Percentiles rank a stretch among this genome's conserved stretches.
These are phyloP conservation scores for Neofusicoccum parvum DNA, from an alignment of 2,329 filamentous ascomycete genomes.

Conservation along the genomic window DNA sequence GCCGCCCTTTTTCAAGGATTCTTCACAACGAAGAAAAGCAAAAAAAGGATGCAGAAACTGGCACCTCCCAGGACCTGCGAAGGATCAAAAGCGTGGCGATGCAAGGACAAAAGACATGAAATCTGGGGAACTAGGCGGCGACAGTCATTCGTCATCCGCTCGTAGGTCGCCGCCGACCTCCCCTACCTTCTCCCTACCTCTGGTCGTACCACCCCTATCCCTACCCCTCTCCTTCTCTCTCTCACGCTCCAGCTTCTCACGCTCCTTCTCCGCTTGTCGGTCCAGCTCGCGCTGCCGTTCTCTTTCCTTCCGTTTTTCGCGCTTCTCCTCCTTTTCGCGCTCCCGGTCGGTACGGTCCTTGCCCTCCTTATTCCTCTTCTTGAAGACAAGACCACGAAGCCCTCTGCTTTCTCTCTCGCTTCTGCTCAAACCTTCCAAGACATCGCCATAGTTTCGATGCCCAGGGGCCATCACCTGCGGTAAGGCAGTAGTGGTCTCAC, in stretches of 20 bases:
- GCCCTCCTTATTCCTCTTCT: slow-evolving; percentile 23
- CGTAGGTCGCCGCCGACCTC: slow-evolving; percentile 2
- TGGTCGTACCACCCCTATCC: slow-evolving; percentile 8
- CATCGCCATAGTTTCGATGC: slow-evolving; percentile 13
- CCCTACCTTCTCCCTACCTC: slow-evolving; percentile 1
- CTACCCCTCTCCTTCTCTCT: slow-evolving; percentile 8
- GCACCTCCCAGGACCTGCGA: slow-evolving; percentile 2
- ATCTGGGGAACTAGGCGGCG: neutral
- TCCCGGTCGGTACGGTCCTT: slow-evolving; percentile 27
- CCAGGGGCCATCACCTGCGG: slow-evolving; percentile 31
- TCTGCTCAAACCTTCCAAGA: slow-evolving; percentile 11
- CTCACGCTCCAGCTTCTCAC: slow-evolving; percentile 7
- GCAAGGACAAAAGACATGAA: slow-evolving; percentile 16
- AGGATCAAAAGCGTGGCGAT: slow-evolving; percentile 2
- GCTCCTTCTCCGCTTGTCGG: neutral
- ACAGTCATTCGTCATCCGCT: slow-evolving; percentile 14
- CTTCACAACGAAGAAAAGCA: slow-evolving; percentile 7
- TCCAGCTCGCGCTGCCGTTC: neutral
- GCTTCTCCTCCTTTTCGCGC: slow-evolving; percentile 23
- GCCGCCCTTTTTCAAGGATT: slow-evolving; percentile 13
- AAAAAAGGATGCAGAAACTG: slow-evolving; percentile 8
- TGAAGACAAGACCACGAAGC: slow-evolving; percentile 7
- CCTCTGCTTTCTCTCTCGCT: slow-evolving; percentile 18
- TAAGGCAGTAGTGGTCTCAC: slow-evolving; percentile 40
- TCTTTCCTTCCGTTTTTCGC: slow-evolving; percentile 7